A percentile compares a stretch with the other conserved stretches of the same genome.
Conservation (phyloP, 2,329 filamentous ascomycete species). For the Cordyceps tenuipes region DNA sequence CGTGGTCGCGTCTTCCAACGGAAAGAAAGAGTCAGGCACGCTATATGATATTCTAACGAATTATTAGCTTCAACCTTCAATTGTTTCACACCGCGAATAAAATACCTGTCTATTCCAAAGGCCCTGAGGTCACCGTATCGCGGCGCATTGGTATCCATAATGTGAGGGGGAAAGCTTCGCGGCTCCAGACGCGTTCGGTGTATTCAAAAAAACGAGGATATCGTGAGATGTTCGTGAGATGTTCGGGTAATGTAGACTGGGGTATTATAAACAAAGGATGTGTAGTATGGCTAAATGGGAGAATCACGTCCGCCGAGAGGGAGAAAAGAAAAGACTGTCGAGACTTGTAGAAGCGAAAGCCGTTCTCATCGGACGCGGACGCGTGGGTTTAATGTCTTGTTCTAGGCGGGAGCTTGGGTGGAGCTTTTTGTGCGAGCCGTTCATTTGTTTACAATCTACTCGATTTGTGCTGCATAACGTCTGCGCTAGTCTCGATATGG, state of each 20-base stretch:
- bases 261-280: neutral
- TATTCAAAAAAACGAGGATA: neutral
- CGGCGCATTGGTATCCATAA: conserved; percentile 5
- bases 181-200: neutral
- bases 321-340: neutral
- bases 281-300: neutral
- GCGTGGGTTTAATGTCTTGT: conserved; percentile 8
- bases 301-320: neutral
- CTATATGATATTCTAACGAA: conserved; percentile 4
- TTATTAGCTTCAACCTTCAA: neutral
- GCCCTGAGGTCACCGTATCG: neutral
- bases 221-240: neutral
- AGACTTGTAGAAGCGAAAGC: neutral
- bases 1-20: neutral
- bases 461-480: neutral
- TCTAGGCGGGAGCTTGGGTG: neutral
- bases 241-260: neutral
- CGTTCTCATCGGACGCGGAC: conserved; percentile 6
- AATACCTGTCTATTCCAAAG: conserved; percentile 3
- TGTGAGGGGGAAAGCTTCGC: neutral
- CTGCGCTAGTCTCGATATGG: conserved; percentile 1
- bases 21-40: conserved; percentile 9
- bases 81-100: neutral
- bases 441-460: conserved; percentile 13
- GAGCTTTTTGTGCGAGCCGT: conserved; percentile 1